phyloP scores from a whole-genome alignment of 108 stramenopile genomes.

The Cyclotella atomus region DNA sequence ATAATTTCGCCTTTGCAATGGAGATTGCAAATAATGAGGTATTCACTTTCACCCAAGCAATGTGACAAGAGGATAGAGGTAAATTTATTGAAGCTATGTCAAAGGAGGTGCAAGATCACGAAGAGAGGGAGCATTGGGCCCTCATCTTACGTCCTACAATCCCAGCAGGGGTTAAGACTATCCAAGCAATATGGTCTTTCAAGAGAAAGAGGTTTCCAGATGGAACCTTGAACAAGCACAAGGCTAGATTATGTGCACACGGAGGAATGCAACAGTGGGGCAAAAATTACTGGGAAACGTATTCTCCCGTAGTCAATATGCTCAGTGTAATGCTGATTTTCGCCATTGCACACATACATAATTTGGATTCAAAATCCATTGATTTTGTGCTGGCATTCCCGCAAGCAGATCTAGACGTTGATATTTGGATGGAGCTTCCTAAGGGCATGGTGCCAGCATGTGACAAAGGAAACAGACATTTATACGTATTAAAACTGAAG shows the following conservation, averaged over 20 bases:
- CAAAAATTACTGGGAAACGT: slow-evolving; percentile 61
- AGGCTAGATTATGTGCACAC: slow-evolving; percentile 1
- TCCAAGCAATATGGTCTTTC: slow-evolving; percentile 3
- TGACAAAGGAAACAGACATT: neutral
- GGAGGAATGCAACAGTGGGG: slow-evolving; percentile 33
- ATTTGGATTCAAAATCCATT: slow-evolving; percentile 17
- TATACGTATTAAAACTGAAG: slow-evolving; percentile 10
- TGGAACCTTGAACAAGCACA: neutral
- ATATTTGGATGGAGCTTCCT: slow-evolving; percentile 41
- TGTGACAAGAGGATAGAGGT: neutral
- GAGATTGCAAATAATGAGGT: neutral
- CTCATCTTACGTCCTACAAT: neutral
- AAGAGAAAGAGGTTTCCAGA: neutral
- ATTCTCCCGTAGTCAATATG: slow-evolving; percentile 46
- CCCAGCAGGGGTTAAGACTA: neutral
- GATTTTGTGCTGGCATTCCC: slow-evolving; percentile 47
- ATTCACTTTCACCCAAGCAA: neutral
- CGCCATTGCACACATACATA: slow-evolving; percentile 12
- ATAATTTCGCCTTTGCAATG: neutral
- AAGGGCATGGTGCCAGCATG: slow-evolving; percentile 1
- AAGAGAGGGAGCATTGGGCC: slow-evolving; percentile 1
- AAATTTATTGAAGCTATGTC: neutral
- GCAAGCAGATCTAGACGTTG: slow-evolving; percentile 31
- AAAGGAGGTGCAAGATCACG: neutral
- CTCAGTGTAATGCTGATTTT: slow-evolving; percentile 16